Evolutionary conservation across 129 eudicot species (phyloP).

Genomic region (Gnaphalium uliginosum): DNA sequence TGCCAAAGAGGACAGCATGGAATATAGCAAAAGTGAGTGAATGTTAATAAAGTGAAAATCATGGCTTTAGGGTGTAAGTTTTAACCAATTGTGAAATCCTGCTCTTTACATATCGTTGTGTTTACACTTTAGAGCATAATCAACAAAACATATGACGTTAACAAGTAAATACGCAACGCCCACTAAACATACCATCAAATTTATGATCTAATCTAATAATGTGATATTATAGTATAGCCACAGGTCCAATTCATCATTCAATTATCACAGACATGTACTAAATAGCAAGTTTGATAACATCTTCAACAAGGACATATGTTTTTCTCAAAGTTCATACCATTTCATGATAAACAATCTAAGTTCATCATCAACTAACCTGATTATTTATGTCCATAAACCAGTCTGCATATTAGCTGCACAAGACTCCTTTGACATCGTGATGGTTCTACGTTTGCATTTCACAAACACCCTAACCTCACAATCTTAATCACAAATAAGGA

Average conservation of each 20-base stretch:
- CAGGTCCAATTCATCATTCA: too few species aligned
- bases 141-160: background rate
- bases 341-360: constrained; percentile 8
- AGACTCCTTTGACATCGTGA: constrained; percentile 14
- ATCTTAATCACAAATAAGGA: background rate
- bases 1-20: background rate
- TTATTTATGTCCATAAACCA: constrained; percentile 25
- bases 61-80: background rate
- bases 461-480: background rate
- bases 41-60: background rate
- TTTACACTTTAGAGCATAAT: background rate
- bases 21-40: background rate
- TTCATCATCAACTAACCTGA: constrained; percentile 20
- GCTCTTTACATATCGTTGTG: too few species aligned
- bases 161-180: background rate
- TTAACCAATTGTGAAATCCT: background rate
- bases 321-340: constrained; percentile 1
- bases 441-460: background rate
- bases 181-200: too few species aligned
- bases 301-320: background rate
- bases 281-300: background rate
- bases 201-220: too few species aligned
- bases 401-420: constrained; percentile 12
- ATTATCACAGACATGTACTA: background rate
- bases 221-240: too few species aligned